phyloP scores from a whole-genome alignment of 352 stramenopile genomes.

The Blastocystis sp. region DNA sequence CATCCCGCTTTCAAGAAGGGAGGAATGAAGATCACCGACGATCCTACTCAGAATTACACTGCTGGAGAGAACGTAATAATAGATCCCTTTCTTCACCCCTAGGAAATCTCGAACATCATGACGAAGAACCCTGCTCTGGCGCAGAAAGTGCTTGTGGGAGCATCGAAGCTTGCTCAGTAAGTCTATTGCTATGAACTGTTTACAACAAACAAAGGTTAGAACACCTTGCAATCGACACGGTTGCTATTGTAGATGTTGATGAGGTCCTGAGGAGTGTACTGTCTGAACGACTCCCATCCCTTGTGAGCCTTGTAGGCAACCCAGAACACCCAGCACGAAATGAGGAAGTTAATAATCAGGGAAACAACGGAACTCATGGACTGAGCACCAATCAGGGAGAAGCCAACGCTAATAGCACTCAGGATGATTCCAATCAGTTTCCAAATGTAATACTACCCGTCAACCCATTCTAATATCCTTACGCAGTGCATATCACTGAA shows the following conservation, averaged over 20 bases:
- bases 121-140: conserved; percentile 55
- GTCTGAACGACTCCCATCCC: background rate
- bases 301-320: background rate
- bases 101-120: conserved; percentile 48
- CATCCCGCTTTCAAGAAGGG: conserved; percentile 55
- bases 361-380: background rate
- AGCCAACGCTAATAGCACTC: background rate
- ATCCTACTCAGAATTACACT: conserved; percentile 51
- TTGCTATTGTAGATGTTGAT: background rate
- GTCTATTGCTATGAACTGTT: background rate
- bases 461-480: background rate
- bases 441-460: background rate
- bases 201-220: background rate
- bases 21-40: conserved; percentile 39
- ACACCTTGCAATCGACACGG: background rate
- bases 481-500: background rate
- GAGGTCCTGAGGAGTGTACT: background rate
- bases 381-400: background rate
- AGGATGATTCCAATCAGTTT: background rate
- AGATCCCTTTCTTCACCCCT: background rate
- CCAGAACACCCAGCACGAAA: background rate
- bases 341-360: background rate
- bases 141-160: conserved; percentile 37
- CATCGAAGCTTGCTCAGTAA: conserved; percentile 48
- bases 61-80: conserved; percentile 41